These are phyloP conservation scores for Stylosanthes scabra DNA, from an alignment of 331 rosid genomes.

Conservation along the genomic window DNA sequence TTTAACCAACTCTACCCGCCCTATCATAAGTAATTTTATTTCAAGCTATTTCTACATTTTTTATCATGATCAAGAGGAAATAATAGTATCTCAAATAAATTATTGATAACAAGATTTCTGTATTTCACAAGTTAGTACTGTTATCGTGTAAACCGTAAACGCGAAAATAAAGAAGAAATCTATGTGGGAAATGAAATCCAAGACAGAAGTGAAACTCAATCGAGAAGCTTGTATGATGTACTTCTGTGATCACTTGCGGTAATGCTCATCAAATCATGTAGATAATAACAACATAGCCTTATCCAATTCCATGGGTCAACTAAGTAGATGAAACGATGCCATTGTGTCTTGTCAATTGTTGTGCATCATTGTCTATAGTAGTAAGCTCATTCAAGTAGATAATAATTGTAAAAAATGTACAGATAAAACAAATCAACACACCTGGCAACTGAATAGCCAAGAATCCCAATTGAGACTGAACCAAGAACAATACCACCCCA, in stretches of 20 bases:
- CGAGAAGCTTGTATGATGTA: too few relatives aligned
- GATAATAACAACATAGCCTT: too few relatives aligned
- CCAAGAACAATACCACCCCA: slow-evolving; percentile 70
- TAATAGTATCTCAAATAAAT: background rate
- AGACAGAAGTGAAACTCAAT: too few relatives aligned
- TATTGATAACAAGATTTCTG: background rate
- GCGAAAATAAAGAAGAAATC: too few relatives aligned
- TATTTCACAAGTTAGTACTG: background rate
- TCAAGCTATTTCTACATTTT: slow-evolving; percentile 1
- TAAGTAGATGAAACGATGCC: too few relatives aligned
- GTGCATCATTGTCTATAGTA: too few relatives aligned
- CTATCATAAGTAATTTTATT: background rate
- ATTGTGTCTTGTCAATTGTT: too few relatives aligned
- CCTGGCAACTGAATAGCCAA: slow-evolving; percentile 79
- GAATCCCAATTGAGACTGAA: slow-evolving; percentile 77
- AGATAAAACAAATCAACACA: slow-evolving; percentile 32
- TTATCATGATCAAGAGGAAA: slow-evolving; percentile 2
- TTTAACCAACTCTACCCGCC: slow-evolving; percentile 29
- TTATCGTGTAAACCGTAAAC: too few relatives aligned
- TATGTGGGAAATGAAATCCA: too few relatives aligned
- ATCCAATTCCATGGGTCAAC: too few relatives aligned
- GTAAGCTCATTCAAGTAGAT: background rate
- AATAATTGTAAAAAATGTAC: slow-evolving; percentile 4
- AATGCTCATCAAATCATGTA: too few relatives aligned
- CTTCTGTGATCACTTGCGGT: too few relatives aligned